Evolutionary conservation across 495 filamentous ascomycete genomes (phyloP).

Genomic region (Hyphodiscus hymeniophilus): DNA sequence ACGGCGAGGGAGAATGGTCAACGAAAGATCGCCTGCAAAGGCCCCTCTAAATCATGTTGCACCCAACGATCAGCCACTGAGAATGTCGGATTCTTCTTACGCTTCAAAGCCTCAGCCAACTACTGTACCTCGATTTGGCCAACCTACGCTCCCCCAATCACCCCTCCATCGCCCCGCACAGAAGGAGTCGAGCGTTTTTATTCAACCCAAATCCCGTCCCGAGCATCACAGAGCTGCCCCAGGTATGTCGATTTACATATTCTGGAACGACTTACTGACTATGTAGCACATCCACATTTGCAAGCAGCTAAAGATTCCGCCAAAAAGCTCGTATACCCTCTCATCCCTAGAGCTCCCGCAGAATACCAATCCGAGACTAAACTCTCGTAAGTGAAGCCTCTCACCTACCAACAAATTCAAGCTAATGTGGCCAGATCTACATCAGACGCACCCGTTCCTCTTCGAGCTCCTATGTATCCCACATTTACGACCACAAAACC

Average conservation of each 20-base stretch:
- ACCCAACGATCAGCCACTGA: constrained; percentile 9
- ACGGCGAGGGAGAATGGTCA: constrained; percentile 20
- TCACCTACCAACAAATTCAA: not conserved
- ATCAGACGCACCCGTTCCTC: not conserved
- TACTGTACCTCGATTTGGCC: constrained; percentile 18
- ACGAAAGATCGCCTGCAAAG: constrained; percentile 23
- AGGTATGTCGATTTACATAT: not conserved
- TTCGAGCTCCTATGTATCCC: constrained; percentile 4
- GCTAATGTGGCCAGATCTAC: not conserved
- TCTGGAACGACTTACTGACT: not conserved
- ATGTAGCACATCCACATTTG: constrained; percentile 15
- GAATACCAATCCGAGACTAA: constrained; percentile 4
- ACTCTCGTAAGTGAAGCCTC: constrained; percentile 3
- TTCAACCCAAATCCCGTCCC: constrained; percentile 18
- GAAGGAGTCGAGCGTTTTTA: constrained; percentile 16
- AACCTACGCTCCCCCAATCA: constrained; percentile 18
- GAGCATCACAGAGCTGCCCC: constrained; percentile 18
- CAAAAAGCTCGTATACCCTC: constrained; percentile 11
- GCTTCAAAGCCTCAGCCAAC: constrained; percentile 6
- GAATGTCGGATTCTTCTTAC: not conserved
- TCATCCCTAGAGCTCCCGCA: constrained; percentile 11
- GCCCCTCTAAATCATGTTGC: constrained; percentile 11
- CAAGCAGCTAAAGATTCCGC: constrained; percentile 17
- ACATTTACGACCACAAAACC: constrained; percentile 18
- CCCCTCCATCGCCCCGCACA: constrained; percentile 11